Base-by-base conservation (phyloP, 148 eudicot genomes). In the Hydrangea macrophylla region DNA sequence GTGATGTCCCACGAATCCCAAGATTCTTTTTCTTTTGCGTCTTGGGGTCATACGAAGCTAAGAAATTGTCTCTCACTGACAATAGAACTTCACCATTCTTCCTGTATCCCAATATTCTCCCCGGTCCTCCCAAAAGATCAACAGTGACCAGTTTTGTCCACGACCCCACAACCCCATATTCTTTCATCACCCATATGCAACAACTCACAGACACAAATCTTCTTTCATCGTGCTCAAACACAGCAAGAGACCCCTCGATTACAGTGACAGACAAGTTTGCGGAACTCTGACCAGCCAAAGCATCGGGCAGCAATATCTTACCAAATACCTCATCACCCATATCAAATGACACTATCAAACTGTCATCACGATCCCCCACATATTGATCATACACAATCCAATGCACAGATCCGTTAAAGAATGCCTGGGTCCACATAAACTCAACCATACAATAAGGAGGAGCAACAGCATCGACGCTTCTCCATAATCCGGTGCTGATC, bases 181-280 rank as follows among this genome's bases (percentile, higher is more conserved):
- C 73, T 30, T 40, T 73, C 81, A 80, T 73, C 28, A 65, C 70
- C 84, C 84, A 80, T 12, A 80, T 67, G 9, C 55, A 40, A 37
- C 73, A 76, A 9, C 18, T 15, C 6, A 6, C 53, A 17, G 6
- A 8, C 4, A n/a, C n/a, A n/a, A n/a, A n/a, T n/a, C n/a, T n/a
- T n/a, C n/a, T n/a, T n/a, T 53, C 25, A n/a, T 26, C 53, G 31
- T 68, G 68, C 7, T 42, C 57, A 3, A 73, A 39, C 37, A 77
- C 63, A 6, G 68, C 73, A 55, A 74, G 78, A 57, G 48, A 66
- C 2, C 50, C 67, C 36, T 48, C 58, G 8, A 36, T 9, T 6
- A 45, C 30, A 12, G 23, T 40, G 33, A 75, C 45, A 1, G 65
- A 64, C 60, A 78, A 65, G n/a, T 62, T 66, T 13, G 55, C 54